Evolutionary conservation across 2,329 filamentous ascomycete genomes (phyloP).

Genomic region (Chalaropsis thielavioides): DNA sequence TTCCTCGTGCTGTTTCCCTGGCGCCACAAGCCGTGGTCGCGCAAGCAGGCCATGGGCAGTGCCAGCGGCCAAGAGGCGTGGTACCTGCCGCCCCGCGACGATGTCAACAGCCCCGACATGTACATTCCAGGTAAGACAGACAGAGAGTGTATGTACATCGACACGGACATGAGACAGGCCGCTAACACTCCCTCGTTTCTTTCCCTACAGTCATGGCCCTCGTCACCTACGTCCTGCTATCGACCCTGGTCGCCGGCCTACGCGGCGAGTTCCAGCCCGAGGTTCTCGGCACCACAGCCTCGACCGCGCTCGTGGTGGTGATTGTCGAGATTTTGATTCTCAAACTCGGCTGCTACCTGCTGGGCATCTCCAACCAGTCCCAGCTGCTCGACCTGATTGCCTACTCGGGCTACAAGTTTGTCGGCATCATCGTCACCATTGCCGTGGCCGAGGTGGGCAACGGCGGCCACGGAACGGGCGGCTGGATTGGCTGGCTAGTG

Average conservation of each 20-base stretch:
- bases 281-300: conserved; percentile 77
- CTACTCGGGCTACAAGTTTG: conserved; percentile 97
- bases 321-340: conserved; percentile 77
- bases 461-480: conserved; percentile 65
- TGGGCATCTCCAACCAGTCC: conserved; percentile 86
- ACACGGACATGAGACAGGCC: background rate
- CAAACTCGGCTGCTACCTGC: conserved; percentile 82
- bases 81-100: conserved; percentile 85
- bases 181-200: background rate
- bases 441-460: conserved; percentile 64
- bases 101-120: conserved; percentile 97
- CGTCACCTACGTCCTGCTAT: conserved; percentile 92
- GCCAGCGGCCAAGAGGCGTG: conserved; percentile 55
- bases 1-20: conserved; percentile 91
- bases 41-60: conserved; percentile 58
- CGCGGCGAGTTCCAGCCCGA: conserved; percentile 89
- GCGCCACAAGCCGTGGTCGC: conserved; percentile 94
- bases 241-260: conserved; percentile 76
- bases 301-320: conserved; percentile 68
- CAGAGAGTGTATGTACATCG: background rate
- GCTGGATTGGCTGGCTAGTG: conserved; percentile 76
- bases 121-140: conserved; percentile 59
- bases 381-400: conserved; percentile 89
- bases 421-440: conserved; percentile 85
- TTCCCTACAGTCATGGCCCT: conserved; percentile 65